Evolutionary conservation across 139 green algal species (phyloP), one percentile per base, ranked within the genome.

Genomic region (Deuterostichococcus epilithicus): DNA sequence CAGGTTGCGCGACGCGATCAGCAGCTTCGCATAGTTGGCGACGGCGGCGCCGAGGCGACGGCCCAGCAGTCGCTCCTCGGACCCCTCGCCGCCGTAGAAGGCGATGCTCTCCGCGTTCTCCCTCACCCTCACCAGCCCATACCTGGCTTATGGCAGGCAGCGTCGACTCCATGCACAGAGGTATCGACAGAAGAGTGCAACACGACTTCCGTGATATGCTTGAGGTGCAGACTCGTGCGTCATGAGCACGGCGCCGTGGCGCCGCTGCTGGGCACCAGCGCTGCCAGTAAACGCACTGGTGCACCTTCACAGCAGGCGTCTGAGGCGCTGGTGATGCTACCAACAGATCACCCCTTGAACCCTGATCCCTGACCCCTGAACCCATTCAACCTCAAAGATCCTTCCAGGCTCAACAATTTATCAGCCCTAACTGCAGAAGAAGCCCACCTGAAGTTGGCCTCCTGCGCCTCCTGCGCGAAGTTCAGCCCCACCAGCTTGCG

Each of bases 21-120:
- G 78, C 78, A 99, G 87, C 44, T 91, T 73, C n/a, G 82, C 44
- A 84, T 92, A 95, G 84, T 98, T 98, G 35, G 84, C 76, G 4
- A 98, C 85, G 5, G 91, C 87, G 26, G 79, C 79, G 37, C 73
- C 30, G 45, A 95, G 90, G 35, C 92, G 84, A 63, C 87, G 45
- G 38, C 76, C 80, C 68, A 90, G 82, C 74, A 90, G 81, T 25
- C 73, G 78, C 42, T 52, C n/a, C 78, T 90, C 86, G 36, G 79
- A 85, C 26, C 75, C 78, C 78, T 94, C 91, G 0, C 94, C 95
- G 0, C 87, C 83, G 76, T 97, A 99, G 74, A 99, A 99, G 0
- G 95, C 95, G 68, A 99, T 93, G 79, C 81, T 90, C 87, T 99
- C 95, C 0, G 95, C 94, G 77, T 98, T 98, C 83, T 98, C 95